These are phyloP conservation scores for Alternaria metachromatica DNA, from an alignment of 2,329 filamentous ascomycete genomes.

Conservation along the genomic window DNA sequence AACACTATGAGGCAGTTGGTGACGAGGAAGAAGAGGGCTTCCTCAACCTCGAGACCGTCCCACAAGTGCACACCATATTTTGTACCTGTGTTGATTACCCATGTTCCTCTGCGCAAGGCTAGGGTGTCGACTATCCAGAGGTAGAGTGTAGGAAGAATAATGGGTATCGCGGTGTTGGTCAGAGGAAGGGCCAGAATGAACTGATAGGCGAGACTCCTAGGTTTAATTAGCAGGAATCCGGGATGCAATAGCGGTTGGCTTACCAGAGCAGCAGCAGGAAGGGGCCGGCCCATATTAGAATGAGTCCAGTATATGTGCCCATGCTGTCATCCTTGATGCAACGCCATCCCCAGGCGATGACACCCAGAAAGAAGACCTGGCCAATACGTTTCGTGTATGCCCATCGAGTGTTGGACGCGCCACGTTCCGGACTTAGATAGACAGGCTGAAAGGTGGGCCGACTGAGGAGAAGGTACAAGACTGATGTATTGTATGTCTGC, in stretches of 20 bases:
- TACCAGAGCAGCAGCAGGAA: conserved; percentile 69
- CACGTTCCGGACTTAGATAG: conserved; percentile 56
- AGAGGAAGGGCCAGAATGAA: conserved; percentile 67
- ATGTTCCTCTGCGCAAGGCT: conserved; percentile 71
- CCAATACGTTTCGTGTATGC: conserved; percentile 53
- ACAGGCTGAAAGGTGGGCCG: conserved; percentile 66
- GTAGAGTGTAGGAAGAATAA: conserved; percentile 70
- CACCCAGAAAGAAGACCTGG: conserved; percentile 56
- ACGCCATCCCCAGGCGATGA: conserved; percentile 54
- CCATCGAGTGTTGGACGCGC: conserved; percentile 41
- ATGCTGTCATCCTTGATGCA: conserved; percentile 56
- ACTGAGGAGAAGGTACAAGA: conserved; percentile 71
- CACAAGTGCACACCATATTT: conserved; percentile 70
- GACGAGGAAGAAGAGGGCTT: conserved; percentile 74
- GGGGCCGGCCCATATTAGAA: conserved; percentile 71
- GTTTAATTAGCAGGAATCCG: not conserved
- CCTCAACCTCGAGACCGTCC: conserved; percentile 73
- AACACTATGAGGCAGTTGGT: conserved; percentile 75
- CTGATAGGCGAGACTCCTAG: conserved; percentile 65
- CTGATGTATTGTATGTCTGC: conserved; percentile 75
- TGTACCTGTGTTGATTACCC: conserved; percentile 72
- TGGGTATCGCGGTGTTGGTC: conserved; percentile 64
- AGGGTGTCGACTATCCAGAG: conserved; percentile 76
- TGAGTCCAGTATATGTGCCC: conserved; percentile 72
- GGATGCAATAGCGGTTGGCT: conserved; percentile 4